Base-by-base conservation (phyloP, 805 yeast genomes). In the Zygoascus ofunaensis region DNA sequence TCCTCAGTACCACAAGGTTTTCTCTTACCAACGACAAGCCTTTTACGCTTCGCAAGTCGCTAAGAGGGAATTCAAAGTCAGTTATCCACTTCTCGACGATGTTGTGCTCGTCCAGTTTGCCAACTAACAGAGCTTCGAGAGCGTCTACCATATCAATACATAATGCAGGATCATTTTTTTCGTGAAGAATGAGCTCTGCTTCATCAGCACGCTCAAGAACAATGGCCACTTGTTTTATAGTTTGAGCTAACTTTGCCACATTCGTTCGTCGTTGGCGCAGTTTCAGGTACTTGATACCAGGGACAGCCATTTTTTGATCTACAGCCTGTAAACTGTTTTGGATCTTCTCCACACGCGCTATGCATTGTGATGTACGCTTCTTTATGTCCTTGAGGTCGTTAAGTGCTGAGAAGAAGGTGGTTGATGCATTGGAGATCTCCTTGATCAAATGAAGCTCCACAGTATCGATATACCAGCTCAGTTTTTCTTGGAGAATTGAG, bases 401-500 rank as follows among this genome's bases (percentile, higher is more conserved):
- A 44, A 94, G 66, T 0, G 96, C 89, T 42, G 77, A 77, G 63
- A 87, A 87, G 57, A 92, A 90, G 5, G 89, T 79, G 43, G 79
- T 77, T 0, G 96, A 85, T 0, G 95, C 82, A 50, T 76, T 75
- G 3, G 95, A 82, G 26, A 92, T 87, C 61, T 87, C 95, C 34
- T 76, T 71, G 17, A 89, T 82, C 35, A 90, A 65, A 49, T 82
- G 80, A 32, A 84, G 70, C 62, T 90, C 98, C 1, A 90, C 87
- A 0, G 79, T 71, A 58, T 92, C 97, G 44, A 92, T 68, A 56
- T 87, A 87, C 63, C 79, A 79, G 3, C 92, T 83, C 28, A 90
- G 66, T 56, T 77, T 79, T 37, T 87, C 94, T 55, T 82, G 95
- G 15, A 89, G 61, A 19, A 70, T 65, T 7, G 77, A 69, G 55